Conservation (phyloP, 2,329 filamentous ascomycete genomes). For the Aspergillus ochraceus region DNA sequence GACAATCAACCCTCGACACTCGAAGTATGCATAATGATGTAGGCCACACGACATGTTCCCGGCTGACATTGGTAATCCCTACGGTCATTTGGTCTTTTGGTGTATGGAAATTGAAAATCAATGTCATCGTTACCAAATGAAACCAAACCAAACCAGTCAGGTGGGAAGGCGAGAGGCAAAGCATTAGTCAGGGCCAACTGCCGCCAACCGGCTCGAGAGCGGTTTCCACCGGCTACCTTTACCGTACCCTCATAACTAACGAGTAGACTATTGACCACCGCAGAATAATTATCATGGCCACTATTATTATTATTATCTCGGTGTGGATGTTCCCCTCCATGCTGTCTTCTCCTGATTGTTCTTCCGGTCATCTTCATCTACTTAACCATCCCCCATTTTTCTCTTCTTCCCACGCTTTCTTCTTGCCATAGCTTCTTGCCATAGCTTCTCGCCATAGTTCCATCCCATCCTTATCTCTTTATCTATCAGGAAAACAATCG, state of each 20-base stretch:
- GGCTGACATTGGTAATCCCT: neutral
- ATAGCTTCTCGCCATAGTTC: neutral
- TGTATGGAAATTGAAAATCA: neutral
- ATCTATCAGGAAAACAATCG: neutral
- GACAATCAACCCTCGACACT: neutral
- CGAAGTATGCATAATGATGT: neutral
- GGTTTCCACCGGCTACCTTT: constrained; percentile 26
- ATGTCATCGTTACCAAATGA: neutral
- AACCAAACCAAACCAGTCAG: too few species aligned
- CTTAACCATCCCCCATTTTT: neutral
- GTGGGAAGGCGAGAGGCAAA: neutral
- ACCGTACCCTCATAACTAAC: neutral
- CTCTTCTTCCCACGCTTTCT: neutral
- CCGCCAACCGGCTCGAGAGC: constrained; percentile 23
- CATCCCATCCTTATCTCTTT: neutral
- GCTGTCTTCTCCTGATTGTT: neutral
- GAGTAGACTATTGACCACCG: neutral
- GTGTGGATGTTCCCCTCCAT: neutral
- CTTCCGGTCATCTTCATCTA: neutral
- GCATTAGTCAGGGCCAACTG: neutral
- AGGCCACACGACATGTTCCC: neutral
- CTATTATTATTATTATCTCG: neutral
- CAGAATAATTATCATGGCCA: neutral
- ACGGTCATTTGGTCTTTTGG: neutral
- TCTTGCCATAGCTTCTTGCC: too few species aligned